Evolutionary conservation across 192 early-diverging fungal species (phyloP).

Genomic region (Chytriomyces sp.): DNA sequence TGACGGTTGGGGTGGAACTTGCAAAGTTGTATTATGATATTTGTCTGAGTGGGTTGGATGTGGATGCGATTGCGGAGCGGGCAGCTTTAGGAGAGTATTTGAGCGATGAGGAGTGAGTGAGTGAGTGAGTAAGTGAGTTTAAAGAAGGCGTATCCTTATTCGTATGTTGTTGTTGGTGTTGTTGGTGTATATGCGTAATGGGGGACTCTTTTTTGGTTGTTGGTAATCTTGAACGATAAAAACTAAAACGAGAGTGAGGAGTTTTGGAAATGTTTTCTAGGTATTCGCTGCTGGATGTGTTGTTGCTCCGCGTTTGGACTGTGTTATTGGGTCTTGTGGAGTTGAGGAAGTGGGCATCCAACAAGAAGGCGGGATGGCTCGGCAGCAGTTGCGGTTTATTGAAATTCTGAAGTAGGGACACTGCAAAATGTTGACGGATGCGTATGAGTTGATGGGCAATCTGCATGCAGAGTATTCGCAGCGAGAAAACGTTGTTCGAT

Average conservation of each 20-base stretch:
- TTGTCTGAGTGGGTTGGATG: conserved; percentile 8
- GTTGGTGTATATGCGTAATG: too few relatives aligned
- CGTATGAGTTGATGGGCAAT: conserved; percentile 22
- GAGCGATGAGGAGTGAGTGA: too few relatives aligned
- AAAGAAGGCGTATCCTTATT: too few relatives aligned
- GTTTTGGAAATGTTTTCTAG: background rate
- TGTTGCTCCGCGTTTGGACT: conserved; percentile 16
- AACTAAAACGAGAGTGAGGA: background rate
- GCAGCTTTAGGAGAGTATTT: conserved; percentile 1
- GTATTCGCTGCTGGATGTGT: background rate
- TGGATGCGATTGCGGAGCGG: conserved; percentile 19
- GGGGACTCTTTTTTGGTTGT: too few relatives aligned
- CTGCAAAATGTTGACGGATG: conserved; percentile 24
- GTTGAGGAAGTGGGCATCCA: conserved; percentile 4
- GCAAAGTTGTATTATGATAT: conserved; percentile 21
- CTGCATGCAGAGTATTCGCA: conserved; percentile 42
- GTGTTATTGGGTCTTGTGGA: conserved; percentile 6
- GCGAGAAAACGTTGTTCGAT: conserved; percentile 30
- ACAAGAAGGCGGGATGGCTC: conserved; percentile 1
- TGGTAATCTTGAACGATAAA: too few relatives aligned
- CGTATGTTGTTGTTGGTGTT: too few relatives aligned
- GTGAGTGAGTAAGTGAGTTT: too few relatives aligned
- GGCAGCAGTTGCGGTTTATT: conserved; percentile 6
- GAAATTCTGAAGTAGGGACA: conserved; percentile 32
- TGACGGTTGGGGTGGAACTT: conserved; percentile 6